Percentiles rank a stretch among this genome's conserved stretches.
These are phyloP conservation scores for Pseudocercospora ulei DNA, from an alignment of 2,329 filamentous ascomycete species.

Conservation along the genomic window DNA sequence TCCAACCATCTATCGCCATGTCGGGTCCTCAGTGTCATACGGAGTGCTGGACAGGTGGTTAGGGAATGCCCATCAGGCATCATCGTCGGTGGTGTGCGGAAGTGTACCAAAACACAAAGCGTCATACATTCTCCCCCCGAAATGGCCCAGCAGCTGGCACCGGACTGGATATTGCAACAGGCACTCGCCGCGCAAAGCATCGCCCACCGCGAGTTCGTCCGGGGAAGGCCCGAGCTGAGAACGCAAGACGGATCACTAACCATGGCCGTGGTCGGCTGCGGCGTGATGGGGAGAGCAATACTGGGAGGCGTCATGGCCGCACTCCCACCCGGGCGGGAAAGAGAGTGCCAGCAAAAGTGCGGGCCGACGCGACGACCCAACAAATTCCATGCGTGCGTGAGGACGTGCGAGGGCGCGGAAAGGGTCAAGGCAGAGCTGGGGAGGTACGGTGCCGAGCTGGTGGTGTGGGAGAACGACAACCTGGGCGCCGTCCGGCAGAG, in stretches of 20 bases:
- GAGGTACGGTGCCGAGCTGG: conserved; percentile 53
- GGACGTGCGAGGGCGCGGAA: conserved; percentile 56
- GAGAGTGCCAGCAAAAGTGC: conserved; percentile 7
- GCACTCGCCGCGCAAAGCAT: conserved; percentile 26
- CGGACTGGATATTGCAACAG: conserved; percentile 30
- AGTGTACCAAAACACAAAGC: no score
- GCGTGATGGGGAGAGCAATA: conserved; percentile 81
- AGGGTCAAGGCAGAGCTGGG: conserved; percentile 57
- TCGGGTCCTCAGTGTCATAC: no score
- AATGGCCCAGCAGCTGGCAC: conserved; percentile 26
- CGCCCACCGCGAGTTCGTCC: conserved; percentile 23
- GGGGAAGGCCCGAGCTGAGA: conserved; percentile 21
- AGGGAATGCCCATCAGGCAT: no score
- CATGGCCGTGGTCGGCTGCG: conserved; percentile 71
- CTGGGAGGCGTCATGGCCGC: conserved; percentile 69
- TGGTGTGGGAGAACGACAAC: conserved; percentile 63
- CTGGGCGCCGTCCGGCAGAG: conserved; percentile 55
- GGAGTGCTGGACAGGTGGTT: no score
- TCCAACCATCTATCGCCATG: no score
- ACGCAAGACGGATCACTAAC: conserved; percentile 45
- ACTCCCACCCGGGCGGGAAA: conserved; percentile 44
- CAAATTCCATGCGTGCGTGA: conserved; percentile 72
- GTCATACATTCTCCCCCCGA: no score
- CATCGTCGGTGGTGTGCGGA: no score
- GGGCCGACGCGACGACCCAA: conserved; percentile 50